Percentiles rank a stretch among this genome's conserved stretches.
Evolutionary conservation across 2,329 filamentous ascomycete species (phyloP).

Genomic region (Alternaria brassicae): DNA sequence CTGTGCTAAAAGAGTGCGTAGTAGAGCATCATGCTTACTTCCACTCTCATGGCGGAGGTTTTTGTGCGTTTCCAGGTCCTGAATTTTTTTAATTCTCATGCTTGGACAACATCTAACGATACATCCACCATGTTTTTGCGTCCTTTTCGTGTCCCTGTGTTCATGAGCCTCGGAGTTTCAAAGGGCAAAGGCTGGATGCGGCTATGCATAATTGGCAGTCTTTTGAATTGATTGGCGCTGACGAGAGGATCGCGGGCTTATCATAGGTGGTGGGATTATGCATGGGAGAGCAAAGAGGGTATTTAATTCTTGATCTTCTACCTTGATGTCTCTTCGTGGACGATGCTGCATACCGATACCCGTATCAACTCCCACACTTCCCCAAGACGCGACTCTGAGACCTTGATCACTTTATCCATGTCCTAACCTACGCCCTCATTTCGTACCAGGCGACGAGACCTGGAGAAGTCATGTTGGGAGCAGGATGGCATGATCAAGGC

Average conservation of each 20-base stretch:
- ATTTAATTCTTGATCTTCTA: neutral
- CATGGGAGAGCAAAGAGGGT: neutral
- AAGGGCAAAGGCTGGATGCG: constrained; percentile 3
- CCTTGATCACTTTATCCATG: too few species aligned
- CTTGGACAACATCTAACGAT: neutral
- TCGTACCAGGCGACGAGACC: too few species aligned
- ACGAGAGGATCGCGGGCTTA: neutral
- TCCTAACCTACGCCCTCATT: too few species aligned
- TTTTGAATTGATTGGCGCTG: neutral
- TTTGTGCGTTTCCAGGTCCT: neutral
- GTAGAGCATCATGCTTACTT: neutral
- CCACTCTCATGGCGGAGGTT: neutral
- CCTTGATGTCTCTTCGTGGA: neutral
- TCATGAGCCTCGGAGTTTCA: constrained; percentile 16
- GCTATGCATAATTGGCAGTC: constrained; percentile 3
- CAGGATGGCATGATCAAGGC: too few species aligned
- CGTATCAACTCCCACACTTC: too few species aligned
- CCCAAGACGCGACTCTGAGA: too few species aligned
- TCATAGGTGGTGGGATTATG: constrained; percentile 5
- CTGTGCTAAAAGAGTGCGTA: neutral
- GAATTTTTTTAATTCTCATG: too few species aligned
- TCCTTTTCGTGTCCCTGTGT: neutral
- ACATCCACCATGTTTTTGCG: neutral
- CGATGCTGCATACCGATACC: too few species aligned
- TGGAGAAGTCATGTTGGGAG: too few species aligned